A percentile compares a stretch with the other conserved stretches of the same genome.
phyloP scores from a whole-genome alignment of 331 rosid genomes.

The Pyracantha coccinea region DNA sequence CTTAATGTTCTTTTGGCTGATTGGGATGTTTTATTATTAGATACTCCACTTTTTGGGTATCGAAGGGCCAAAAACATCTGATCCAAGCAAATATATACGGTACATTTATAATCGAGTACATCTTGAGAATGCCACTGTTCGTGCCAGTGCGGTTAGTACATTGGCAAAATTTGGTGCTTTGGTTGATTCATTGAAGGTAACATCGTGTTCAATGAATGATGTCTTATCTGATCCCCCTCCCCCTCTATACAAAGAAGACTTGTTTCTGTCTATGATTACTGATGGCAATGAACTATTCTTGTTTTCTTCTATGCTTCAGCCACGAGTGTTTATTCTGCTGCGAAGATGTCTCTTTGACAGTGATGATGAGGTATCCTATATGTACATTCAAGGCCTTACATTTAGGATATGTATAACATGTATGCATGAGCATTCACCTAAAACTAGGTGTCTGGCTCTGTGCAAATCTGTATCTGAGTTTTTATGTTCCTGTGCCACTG shows the following conservation, averaged over 20 bases:
- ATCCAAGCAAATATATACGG: constrained; percentile 93
- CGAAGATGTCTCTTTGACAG: constrained; percentile 90
- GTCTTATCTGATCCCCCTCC: not conserved
- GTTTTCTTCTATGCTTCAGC: constrained; percentile 48
- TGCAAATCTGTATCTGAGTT: not conserved
- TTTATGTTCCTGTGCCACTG: not conserved
- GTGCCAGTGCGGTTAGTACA: constrained; percentile 98
- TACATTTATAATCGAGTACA: constrained; percentile 93
- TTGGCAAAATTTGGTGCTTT: constrained; percentile 92
- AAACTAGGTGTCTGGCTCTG: not conserved
- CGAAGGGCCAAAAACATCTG: constrained; percentile 97
- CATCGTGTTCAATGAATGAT: not conserved
- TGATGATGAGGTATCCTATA: constrained; percentile 79
- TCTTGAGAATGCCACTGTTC: constrained; percentile 97
- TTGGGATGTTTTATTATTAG: constrained; percentile 26
- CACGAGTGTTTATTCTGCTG: constrained; percentile 76
- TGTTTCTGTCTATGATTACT: constrained; percentile 11
- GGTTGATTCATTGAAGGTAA: constrained; percentile 83
- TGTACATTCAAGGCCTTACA: not conserved
- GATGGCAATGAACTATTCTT: constrained; percentile 18
- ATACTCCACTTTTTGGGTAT: constrained; percentile 93
- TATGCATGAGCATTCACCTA: not conserved
- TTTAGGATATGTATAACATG: not conserved
- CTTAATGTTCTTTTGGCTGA: constrained; percentile 8
- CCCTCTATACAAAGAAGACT: not conserved